A percentile compares a stretch with the other conserved stretches of the same genome.
Conservation (phyloP, 371 early-diverging fungal species). For the Rhizopus delemar region DNA sequence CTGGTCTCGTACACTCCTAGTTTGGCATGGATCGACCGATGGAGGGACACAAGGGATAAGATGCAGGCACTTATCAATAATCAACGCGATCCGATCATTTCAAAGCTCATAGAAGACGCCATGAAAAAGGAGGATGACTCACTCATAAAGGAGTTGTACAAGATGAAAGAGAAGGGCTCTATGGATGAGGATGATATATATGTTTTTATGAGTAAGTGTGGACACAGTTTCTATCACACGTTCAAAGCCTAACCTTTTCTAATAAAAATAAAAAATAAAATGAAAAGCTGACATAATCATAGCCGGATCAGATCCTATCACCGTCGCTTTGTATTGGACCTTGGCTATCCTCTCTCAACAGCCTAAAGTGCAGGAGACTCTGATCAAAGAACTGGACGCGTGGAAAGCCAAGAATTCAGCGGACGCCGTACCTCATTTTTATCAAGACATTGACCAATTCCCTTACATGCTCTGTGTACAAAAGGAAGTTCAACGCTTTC, state of each 20-base stretch:
- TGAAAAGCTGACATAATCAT: not conserved
- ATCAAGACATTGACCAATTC: conserved; percentile 2
- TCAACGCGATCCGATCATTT: no score
- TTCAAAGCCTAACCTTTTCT: not conserved
- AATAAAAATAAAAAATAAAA: not conserved
- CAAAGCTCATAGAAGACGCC: no score
- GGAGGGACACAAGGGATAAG: no score
- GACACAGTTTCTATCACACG: not conserved
- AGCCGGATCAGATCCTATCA: conserved; percentile 9
- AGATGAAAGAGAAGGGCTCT: no score
- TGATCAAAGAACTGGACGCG: conserved; percentile 1
- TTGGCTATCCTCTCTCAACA: conserved; percentile 2
- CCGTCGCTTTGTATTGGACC: conserved; percentile 3
- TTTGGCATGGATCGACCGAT: no score
- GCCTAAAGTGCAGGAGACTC: conserved; percentile 1
- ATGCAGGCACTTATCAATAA: no score
- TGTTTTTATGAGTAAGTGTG: not conserved
- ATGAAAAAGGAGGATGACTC: no score
- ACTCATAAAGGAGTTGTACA: no score
- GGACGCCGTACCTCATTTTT: conserved; percentile 5
- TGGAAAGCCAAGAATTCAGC: not conserved
- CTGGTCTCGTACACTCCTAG: no score
- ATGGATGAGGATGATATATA: no score
- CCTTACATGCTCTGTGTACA: conserved; percentile 13
- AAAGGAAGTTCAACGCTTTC: conserved; percentile 19